phyloP scores from a whole-genome alignment of 768 basidiomycete species.

The Tulasnella sp. region DNA sequence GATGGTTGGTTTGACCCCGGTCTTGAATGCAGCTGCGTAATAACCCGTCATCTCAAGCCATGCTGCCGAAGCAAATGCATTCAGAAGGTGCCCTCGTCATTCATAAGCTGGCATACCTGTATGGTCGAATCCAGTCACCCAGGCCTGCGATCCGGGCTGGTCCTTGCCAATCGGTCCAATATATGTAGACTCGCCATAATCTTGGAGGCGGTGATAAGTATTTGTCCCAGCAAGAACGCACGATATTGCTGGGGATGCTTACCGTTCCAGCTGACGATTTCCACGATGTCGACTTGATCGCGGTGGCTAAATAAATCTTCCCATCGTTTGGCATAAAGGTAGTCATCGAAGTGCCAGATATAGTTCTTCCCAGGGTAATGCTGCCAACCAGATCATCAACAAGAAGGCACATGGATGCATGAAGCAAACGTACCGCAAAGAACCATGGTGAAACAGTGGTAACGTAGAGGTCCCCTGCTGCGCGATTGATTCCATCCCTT shows the following conservation, averaged over 20 bases:
- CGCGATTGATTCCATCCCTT: neutral
- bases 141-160: slow-evolving; percentile 57
- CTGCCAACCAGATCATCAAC: neutral
- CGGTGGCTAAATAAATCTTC: slow-evolving; percentile 27
- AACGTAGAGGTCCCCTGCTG: slow-evolving; percentile 22
- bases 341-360: slow-evolving; percentile 28
- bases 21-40: slow-evolving; percentile 23
- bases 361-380: slow-evolving; percentile 27
- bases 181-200: slow-evolving; percentile 66
- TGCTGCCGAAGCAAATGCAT: slow-evolving; percentile 17
- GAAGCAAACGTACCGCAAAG: slow-evolving; percentile 22
- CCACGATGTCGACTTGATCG: slow-evolving; percentile 25
- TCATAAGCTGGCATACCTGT: slow-evolving; percentile 20
- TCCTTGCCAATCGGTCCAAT: slow-evolving; percentile 47
- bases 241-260: slow-evolving; percentile 11
- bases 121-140: slow-evolving; percentile 53
- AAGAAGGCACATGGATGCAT: slow-evolving; percentile 4
- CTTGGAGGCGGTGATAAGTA: slow-evolving; percentile 23
- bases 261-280: slow-evolving; percentile 32
- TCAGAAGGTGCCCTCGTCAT: neutral
- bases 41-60: slow-evolving; percentile 19
- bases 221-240: slow-evolving; percentile 16
- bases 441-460: slow-evolving; percentile 26
- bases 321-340: slow-evolving; percentile 27
- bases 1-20: slow-evolving; percentile 22